A percentile compares a stretch with the other conserved stretches of the same genome.
phyloP scores from a whole-genome alignment of 176 grass and related monocot genomes.

The Calamus simplicifolius region DNA sequence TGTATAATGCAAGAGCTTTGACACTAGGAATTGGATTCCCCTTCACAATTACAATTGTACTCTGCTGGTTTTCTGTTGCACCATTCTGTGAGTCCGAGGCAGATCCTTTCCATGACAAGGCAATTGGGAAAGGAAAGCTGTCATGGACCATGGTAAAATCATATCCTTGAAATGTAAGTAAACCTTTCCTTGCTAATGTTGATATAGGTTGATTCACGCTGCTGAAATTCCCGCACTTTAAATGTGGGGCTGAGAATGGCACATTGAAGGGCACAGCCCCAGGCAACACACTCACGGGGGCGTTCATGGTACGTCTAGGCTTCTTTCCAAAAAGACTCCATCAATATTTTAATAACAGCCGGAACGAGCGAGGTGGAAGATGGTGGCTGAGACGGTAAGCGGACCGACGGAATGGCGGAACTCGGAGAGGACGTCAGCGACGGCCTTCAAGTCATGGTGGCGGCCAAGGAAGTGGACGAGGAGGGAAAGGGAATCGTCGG shows the following conservation, averaged over 20 bases:
- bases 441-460: constrained; percentile 60
- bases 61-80: constrained; percentile 28
- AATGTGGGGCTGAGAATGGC: too few relatives aligned
- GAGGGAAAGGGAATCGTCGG: constrained; percentile 47
- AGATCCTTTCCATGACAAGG: constrained; percentile 58
- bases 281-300: constrained; percentile 81
- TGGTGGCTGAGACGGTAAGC: constrained; percentile 36
- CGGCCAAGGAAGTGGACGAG: constrained; percentile 66
- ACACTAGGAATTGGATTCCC: constrained; percentile 52
- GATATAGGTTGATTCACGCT: too few relatives aligned
- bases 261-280: constrained; percentile 78
- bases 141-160: constrained; percentile 24
- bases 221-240: constrained; percentile 89
- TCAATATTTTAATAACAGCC: constrained; percentile 59
- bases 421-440: constrained; percentile 49
- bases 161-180: too few relatives aligned
- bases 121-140: constrained; percentile 72
- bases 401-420: constrained; percentile 47
- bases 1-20: too few relatives aligned
- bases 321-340: constrained; percentile 72
- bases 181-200: too few relatives aligned
- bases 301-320: constrained; percentile 80
- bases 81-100: constrained; percentile 34
- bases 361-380: constrained; percentile 53
- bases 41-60: constrained; percentile 52